Percentiles rank a stretch among this genome's conserved stretches.
These are phyloP conservation scores for Magnusiomyces clavatus DNA, from an alignment of 1,139 yeast genomes.

Conservation along the genomic window DNA sequence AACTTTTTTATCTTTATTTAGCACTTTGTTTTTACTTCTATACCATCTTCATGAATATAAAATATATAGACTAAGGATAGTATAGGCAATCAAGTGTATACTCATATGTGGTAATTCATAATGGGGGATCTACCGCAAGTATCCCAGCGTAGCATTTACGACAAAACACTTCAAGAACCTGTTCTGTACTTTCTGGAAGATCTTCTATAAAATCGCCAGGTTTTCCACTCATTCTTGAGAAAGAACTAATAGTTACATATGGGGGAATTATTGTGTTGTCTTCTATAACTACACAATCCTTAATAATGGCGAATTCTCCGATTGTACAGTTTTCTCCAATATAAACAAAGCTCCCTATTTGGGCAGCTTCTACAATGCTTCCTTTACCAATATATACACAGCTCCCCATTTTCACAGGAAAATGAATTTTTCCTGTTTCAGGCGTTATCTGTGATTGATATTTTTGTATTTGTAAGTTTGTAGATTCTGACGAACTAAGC, in stretches of 20 bases:
- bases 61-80: too few relatives aligned
- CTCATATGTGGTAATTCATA: background rate
- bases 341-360: slow-evolving; percentile 39
- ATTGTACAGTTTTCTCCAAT: slow-evolving; percentile 54
- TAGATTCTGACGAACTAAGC: too few relatives aligned
- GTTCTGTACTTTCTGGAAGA: slow-evolving; percentile 32
- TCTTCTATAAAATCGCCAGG: slow-evolving; percentile 23
- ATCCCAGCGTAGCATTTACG: slow-evolving; percentile 28
- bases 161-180: slow-evolving; percentile 29
- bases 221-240: slow-evolving; percentile 40
- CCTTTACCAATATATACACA: slow-evolving; percentile 46
- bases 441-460: slow-evolving; percentile 9
- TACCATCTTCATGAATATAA: background rate
- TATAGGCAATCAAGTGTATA: too few relatives aligned
- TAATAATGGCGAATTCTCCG: slow-evolving; percentile 46
- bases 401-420: slow-evolving; percentile 48
- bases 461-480: too few relatives aligned
- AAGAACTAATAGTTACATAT: slow-evolving; percentile 53
- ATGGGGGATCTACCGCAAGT: slow-evolving; percentile 16
- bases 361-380: slow-evolving; percentile 36
- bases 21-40: background rate
- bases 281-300: slow-evolving; percentile 54
- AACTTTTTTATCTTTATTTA: background rate
- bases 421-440: slow-evolving; percentile 17
- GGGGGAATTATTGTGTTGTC: slow-evolving; percentile 47